Evolutionary conservation across 177 flowering plant genomes (phyloP).

Genomic region (Vitis hybrid): DNA sequence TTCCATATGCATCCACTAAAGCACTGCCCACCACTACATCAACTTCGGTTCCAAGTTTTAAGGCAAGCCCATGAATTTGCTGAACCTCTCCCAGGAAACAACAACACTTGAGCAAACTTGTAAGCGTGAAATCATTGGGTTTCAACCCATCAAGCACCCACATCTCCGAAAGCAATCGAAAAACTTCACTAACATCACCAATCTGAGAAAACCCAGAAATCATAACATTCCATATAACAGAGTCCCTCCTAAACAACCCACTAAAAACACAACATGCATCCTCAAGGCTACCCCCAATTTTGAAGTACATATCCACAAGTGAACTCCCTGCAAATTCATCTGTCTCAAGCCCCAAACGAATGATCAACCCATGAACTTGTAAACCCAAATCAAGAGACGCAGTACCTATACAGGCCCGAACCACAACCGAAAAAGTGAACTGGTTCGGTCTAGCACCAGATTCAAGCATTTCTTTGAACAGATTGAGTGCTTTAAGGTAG

Average conservation of each 20-base stretch:
- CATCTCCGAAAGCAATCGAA: constrained; percentile 23
- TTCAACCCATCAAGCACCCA: constrained; percentile 19
- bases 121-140: constrained; percentile 31
- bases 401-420: constrained; percentile 17
- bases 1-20: constrained; percentile 1
- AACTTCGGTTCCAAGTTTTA: constrained; percentile 21
- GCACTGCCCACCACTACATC: constrained; percentile 25
- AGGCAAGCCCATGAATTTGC: constrained; percentile 23
- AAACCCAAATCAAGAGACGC: constrained; percentile 17
- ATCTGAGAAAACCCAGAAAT: constrained; percentile 26
- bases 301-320: constrained; percentile 28
- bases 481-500: constrained; percentile 9
- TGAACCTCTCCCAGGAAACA: constrained; percentile 19
- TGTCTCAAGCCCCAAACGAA: constrained; percentile 22
- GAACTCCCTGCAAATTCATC: constrained; percentile 32
- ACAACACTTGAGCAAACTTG: constrained; percentile 29
- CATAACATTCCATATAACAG: constrained; percentile 31
- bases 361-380: constrained; percentile 23
- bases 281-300: constrained; percentile 10
- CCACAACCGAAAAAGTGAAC: constrained; percentile 17
- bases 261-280: constrained; percentile 17
- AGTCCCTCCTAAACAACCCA: constrained; percentile 22
- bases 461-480: constrained; percentile 26
- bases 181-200: constrained; percentile 18
- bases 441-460: constrained; percentile 23